phyloP scores from a whole-genome alignment of 2,329 filamentous ascomycete genomes.

The Verticillium zaregamsianum region DNA sequence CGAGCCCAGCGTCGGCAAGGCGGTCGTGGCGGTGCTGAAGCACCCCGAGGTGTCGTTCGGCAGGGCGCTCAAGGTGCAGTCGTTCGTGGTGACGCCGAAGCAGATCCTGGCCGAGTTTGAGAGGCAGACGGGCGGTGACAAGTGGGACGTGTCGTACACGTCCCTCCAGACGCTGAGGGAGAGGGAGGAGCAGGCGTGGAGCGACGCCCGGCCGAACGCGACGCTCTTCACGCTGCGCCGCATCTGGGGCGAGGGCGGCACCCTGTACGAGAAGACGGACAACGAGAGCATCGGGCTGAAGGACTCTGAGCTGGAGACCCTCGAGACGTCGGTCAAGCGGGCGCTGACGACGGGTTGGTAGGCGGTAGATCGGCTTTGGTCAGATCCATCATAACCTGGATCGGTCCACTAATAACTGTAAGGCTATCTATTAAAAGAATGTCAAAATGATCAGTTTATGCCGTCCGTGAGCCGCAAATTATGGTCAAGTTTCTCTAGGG shows the following conservation, averaged over 20 bases:
- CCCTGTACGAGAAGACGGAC: conserved; percentile 64
- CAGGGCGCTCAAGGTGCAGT: conserved; percentile 63
- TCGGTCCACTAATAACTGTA: not conserved
- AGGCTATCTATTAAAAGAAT: not conserved
- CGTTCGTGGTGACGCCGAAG: conserved; percentile 62
- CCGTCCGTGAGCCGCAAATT: not conserved
- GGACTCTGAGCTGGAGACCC: conserved; percentile 45
- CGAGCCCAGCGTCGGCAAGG: conserved; percentile 54
- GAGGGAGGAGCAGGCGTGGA: conserved; percentile 57
- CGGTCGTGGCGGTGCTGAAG: conserved; percentile 58
- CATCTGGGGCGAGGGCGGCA: conserved; percentile 71
- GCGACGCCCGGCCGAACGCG: conserved; percentile 43
- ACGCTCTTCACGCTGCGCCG: conserved; percentile 57
- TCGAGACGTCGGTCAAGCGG: conserved; percentile 29
- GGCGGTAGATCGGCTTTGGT: not conserved
- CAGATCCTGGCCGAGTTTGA: conserved; percentile 64
- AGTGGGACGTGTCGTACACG: conserved; percentile 52
- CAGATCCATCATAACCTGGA: too few relatives aligned
- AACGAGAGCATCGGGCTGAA: conserved; percentile 53
- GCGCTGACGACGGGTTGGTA: not conserved
- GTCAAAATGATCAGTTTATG: too few relatives aligned
- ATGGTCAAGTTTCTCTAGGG: not conserved
- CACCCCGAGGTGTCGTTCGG: conserved; percentile 50
- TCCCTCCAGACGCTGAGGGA: conserved; percentile 48
- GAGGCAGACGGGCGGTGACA: conserved; percentile 51